These are phyloP conservation scores for Kitagawia praeruptora DNA, from an alignment of 129 eudicot species.

Conservation along the genomic window DNA sequence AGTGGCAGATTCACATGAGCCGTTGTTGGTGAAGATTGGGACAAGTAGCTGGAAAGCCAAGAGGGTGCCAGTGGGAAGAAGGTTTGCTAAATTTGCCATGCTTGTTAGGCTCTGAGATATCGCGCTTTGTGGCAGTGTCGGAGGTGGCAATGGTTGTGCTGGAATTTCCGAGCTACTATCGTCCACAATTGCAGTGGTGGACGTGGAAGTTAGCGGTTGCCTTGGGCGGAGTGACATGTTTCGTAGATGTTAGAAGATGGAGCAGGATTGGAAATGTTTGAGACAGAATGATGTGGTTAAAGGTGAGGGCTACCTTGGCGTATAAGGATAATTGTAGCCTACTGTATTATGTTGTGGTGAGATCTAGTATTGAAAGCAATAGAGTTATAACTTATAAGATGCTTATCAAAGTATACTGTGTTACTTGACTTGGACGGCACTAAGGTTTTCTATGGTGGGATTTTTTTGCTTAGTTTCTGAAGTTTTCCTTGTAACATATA, in stretches of 20 bases:
- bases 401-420: neutral
- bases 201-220: neutral
- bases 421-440: conserved; percentile 3
- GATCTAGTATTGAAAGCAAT: neutral
- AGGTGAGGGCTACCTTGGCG: neutral
- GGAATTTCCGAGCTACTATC: neutral
- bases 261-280: neutral
- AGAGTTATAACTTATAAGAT: neutral
- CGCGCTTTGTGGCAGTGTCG: neutral
- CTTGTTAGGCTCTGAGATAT: conserved; percentile 12
- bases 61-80: conserved; percentile 24
- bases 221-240: conserved; percentile 4
- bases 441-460: neutral
- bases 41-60: conserved; percentile 23
- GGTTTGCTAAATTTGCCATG: conserved; percentile 23
- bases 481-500: neutral
- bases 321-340: neutral
- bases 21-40: conserved; percentile 81
- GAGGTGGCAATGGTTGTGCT: neutral
- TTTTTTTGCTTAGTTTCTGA: neutral
- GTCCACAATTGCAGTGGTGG: neutral
- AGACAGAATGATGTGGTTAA: neutral
- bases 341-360: neutral
- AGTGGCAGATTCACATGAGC: conserved; percentile 63
- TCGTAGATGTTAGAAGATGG: neutral